Conservation (phyloP, 331 rosid species). For the Quercus lobata region DNA sequence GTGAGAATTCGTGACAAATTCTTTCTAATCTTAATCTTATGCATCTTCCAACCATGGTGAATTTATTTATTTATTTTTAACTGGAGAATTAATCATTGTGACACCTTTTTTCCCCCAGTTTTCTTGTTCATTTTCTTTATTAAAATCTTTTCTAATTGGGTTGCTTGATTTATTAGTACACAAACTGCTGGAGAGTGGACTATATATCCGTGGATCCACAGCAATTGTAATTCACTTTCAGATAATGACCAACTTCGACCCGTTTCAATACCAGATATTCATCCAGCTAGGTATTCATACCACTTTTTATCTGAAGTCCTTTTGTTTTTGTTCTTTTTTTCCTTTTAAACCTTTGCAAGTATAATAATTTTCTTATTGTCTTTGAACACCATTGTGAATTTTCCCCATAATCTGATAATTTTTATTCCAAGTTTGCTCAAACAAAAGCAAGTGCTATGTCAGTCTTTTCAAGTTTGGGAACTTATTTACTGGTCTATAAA, state of each 20-base stretch:
- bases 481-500: background rate
- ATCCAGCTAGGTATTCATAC: conserved; percentile 79
- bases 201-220: conserved; percentile 94
- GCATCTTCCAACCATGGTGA: conserved; percentile 5
- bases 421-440: background rate
- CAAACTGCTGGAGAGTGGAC: conserved; percentile 77
- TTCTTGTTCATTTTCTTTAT: background rate
- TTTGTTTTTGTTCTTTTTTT: background rate
- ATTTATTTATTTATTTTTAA: background rate
- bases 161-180: conserved; percentile 46
- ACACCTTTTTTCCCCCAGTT: conserved; percentile 6
- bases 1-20: conserved; percentile 47
- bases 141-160: background rate
- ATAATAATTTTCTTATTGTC: background rate
- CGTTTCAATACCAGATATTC: conserved; percentile 80
- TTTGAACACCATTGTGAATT: background rate
- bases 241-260: conserved; percentile 90
- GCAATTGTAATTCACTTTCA: conserved; percentile 89
- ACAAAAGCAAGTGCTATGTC: background rate
- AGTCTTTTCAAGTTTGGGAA: background rate
- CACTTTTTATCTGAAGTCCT: background rate
- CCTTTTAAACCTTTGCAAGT: background rate
- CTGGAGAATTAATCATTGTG: conserved; percentile 2
- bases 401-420: background rate
- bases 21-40: conserved; percentile 9